Percentiles rank a stretch among this genome's conserved stretches.
These are phyloP conservation scores for Dictyostelium brefeldianum DNA, from an alignment of 78 protist genomes.

Conservation along the genomic window DNA sequence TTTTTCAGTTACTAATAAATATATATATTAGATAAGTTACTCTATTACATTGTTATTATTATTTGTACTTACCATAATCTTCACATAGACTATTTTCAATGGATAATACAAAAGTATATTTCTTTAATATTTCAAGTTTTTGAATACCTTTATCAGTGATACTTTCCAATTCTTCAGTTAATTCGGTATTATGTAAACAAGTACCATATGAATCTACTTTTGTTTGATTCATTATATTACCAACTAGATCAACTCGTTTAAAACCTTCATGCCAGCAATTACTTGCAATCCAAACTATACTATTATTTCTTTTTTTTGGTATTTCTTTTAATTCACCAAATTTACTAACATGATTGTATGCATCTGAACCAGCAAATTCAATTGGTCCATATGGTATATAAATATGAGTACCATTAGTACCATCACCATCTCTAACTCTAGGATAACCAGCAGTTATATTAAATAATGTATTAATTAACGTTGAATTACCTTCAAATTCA, in stretches of 20 bases:
- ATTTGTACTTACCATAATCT: too few relatives aligned
- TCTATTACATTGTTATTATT: too few relatives aligned
- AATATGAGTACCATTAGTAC: neutral
- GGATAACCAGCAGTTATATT: neutral
- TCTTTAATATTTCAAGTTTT: neutral
- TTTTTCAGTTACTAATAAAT: neutral
- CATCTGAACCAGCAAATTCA: neutral
- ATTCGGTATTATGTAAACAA: neutral
- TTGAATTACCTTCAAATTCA: neutral
- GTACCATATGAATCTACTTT: neutral
- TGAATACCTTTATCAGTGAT: neutral
- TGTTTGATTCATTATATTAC: neutral
- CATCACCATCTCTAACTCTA: neutral
- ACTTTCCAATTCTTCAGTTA: neutral
- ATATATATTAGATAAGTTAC: too few relatives aligned
- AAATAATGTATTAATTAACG: neutral
- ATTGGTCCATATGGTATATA: slow-evolving; percentile 11
- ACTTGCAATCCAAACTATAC: neutral
- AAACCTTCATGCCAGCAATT: slow-evolving; percentile 10
- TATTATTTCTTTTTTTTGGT: neutral
- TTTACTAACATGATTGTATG: neutral
- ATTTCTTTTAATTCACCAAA: neutral
- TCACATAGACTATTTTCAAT: neutral
- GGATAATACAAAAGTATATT: neutral
- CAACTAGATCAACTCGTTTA: neutral